Evolutionary conservation across 441 rosid genomes (phyloP), one percentile per base, ranked within the genome.

Genomic region (Breynia disticha): DNA sequence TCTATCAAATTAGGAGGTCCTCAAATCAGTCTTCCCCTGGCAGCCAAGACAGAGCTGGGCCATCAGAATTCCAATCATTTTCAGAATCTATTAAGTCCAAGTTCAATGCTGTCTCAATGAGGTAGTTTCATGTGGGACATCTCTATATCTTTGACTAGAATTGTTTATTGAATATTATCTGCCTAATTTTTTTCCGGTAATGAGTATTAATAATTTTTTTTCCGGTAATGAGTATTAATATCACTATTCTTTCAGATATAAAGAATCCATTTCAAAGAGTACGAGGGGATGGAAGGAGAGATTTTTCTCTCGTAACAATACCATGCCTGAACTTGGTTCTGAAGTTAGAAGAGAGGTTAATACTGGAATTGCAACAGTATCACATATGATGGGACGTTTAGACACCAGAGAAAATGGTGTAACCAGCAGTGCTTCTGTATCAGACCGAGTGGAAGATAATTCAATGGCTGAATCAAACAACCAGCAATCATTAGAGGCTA

Each of bases 31-130:
- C 81, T 62, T 79, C 85, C 47, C 77, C 78, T 52, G 79, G 59
- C 68, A 72, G 63, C 71, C 90, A 83, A 69, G 93, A 87, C 46
- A 77, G 76, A 72, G 93, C 88, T 17, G 96, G 95, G 57, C 90
- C 90, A 47, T 90, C 96, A 1, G 95, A 87, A 19, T 57, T 74
- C 37, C 94, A 81, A 24, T 82, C 95, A 22, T 86, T 89, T 70
- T 86, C 95, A 24, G 97, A 89, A 35, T 79, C 95, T 46, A 47
- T 87, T 7, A 85, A 83, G 67, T 85, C 96, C 22, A 82, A 87
- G 20, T 59, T 83, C 38, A 83, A 69, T 69, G 82, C 90, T 35
- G 80, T 83, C 58, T 90, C 98, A 52, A 69, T 63, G 16, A 85
- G 95, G 98, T 87, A 71, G 54, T 16, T 1, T 52, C 46, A 7